Percentiles rank a stretch among this genome's conserved stretches.
Evolutionary conservation across 352 stramenopile species (phyloP).

Genomic region (Phytophthora macrochlamydospora): DNA sequence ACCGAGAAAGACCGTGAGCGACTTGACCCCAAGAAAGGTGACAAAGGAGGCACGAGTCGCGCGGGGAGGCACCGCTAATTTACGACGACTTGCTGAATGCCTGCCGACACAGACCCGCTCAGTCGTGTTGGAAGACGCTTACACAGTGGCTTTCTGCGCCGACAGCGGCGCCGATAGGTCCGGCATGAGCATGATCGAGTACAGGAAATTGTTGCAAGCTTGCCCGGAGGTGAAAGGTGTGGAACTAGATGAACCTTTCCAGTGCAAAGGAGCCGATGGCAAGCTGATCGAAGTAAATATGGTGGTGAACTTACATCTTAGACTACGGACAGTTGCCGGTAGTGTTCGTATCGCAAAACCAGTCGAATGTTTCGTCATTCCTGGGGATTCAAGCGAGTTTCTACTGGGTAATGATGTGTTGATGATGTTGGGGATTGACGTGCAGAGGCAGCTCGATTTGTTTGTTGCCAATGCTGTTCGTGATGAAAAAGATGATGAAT

Average conservation of each 20-base stretch:
- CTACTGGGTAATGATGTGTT: constrained; percentile 21
- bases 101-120: neutral
- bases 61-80: constrained; percentile 6
- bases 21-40: neutral
- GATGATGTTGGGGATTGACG: constrained; percentile 11
- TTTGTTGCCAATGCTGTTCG: constrained; percentile 5
- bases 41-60: neutral
- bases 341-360: constrained; percentile 10
- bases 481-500: constrained; percentile 7
- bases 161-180: constrained; percentile 9
- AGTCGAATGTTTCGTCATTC: constrained; percentile 23
- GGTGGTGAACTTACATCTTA: constrained; percentile 14
- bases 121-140: constrained; percentile 10
- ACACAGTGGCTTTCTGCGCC: constrained; percentile 8
- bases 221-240: neutral
- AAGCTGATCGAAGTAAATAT: constrained; percentile 8
- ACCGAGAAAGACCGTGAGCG: constrained; percentile 2
- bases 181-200: constrained; percentile 3
- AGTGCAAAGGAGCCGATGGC: constrained; percentile 10
- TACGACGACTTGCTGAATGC: neutral
- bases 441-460: constrained; percentile 12
- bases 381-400: constrained; percentile 11
- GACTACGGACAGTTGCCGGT: constrained; percentile 7
- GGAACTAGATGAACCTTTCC: neutral
- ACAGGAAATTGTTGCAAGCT: neutral